A percentile compares a stretch with the other conserved stretches of the same genome.
These are phyloP conservation scores for Rhododendron griersonianum DNA, from an alignment of 148 eudicot genomes.

Conservation along the genomic window DNA sequence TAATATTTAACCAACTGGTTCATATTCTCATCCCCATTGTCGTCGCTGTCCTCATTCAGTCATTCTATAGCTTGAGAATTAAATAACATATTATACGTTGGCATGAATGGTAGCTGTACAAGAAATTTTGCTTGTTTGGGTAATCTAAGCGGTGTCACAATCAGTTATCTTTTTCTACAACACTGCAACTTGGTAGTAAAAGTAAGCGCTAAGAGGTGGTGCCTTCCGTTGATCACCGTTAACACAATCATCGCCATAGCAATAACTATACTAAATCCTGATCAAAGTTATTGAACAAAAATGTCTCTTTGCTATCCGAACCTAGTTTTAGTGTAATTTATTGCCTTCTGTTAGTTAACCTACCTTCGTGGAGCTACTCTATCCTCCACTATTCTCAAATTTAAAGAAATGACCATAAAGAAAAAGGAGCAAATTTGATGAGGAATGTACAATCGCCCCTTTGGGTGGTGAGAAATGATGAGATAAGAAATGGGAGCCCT, in stretches of 20 bases:
- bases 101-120: background rate
- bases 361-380: background rate
- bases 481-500: background rate
- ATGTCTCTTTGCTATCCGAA: background rate
- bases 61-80: background rate
- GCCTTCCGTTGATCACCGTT: background rate
- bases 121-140: background rate
- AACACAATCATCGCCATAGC: background rate
- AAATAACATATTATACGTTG: background rate
- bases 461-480: background rate
- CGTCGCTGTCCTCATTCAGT: background rate
- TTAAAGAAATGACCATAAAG: background rate
- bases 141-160: background rate
- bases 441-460: background rate
- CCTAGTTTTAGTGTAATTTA: background rate
- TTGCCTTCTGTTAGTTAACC: background rate
- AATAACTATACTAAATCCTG: background rate
- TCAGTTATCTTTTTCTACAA: constrained; percentile 7
- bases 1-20: background rate
- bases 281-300: background rate
- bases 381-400: background rate
- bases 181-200: background rate
- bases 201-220: background rate
- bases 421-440: background rate
- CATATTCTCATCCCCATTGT: constrained; percentile 1